Conservation (phyloP, 306 rosid species). For the Quercus agrifolia region DNA sequence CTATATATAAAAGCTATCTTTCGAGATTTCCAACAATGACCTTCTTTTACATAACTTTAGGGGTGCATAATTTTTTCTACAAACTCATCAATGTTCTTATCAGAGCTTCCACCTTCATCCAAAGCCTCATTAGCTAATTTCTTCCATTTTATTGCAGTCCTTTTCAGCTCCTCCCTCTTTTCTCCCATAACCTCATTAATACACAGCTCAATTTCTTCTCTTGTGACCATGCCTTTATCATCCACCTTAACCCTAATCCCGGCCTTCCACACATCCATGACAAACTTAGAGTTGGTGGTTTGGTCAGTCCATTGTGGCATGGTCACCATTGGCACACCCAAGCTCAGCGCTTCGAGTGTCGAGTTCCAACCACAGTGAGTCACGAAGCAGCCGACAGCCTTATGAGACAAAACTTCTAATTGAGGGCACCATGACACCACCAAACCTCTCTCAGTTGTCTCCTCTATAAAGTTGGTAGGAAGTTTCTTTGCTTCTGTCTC, state of each 20-base stretch:
- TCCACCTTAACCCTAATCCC: slow-evolving; percentile 11
- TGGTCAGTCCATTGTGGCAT: slow-evolving; percentile 23
- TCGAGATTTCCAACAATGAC: too few relatives aligned
- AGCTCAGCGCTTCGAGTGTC: slow-evolving; percentile 10
- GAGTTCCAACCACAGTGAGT: slow-evolving; percentile 25
- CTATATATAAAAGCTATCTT: too few relatives aligned
- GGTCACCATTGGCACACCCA: slow-evolving; percentile 14
- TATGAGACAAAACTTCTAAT: slow-evolving; percentile 10
- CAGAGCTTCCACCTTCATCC: slow-evolving; percentile 23
- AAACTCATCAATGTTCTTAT: slow-evolving; percentile 14
- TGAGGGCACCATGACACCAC: slow-evolving; percentile 23
- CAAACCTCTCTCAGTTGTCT: neutral
- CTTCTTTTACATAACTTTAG: too few relatives aligned
- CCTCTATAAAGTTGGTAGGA: slow-evolving; percentile 2
- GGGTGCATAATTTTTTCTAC: neutral
- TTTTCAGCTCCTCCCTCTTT: slow-evolving; percentile 3
- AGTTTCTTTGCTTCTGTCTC: slow-evolving; percentile 7
- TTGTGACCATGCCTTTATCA: neutral
- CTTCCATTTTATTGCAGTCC: slow-evolving; percentile 2
- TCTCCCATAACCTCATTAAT: slow-evolving; percentile 17
- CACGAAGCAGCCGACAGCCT: slow-evolving; percentile 4
- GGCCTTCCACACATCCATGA: slow-evolving; percentile 16
- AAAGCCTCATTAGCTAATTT: slow-evolving; percentile 3
- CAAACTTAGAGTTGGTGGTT: slow-evolving; percentile 12
- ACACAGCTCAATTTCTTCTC: slow-evolving; percentile 7